Evolutionary conservation across 2,329 filamentous ascomycete species (phyloP), one percentile per base, ranked within the genome.

Genomic region (Aspergillus sp.): DNA sequence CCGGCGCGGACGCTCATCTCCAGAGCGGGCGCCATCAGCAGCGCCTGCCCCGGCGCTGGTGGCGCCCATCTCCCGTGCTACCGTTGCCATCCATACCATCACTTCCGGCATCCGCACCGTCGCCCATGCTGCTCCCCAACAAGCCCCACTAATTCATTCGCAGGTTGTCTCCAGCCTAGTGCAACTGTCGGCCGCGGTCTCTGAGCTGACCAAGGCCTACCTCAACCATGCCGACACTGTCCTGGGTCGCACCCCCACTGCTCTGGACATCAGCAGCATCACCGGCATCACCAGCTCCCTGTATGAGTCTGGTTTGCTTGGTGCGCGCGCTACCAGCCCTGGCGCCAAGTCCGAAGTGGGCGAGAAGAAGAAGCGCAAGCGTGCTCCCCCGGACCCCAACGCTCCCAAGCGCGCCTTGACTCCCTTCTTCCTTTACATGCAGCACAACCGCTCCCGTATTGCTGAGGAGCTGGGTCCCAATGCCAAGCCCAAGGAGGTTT

Each of bases 371-470:
- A 92, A 95, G 84, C 89, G 91, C 78, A 94, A 95, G 85, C 93
- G 93, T 83, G 87, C 89, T 63, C 88, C 87, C 45, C 88, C 91
- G 72, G 94, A 98, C 76, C 93, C 93, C 68, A 96, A 97, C 76
- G 93, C 93, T 6, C 94, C 94, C 62, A 98, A 97, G 86, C 88
- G 93, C 54, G 93, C 94, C 8, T 79, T 97, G 72, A 98, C 94
- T 5, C 92, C 94, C 2, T 97, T 96, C 82, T 97, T 98, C 82
- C 82, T 97, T 63, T 98, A 92, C 82, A 92, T 96, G 84, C 90
- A 96, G 76, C 89, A 90, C 65, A 92, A 92, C 65, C 90, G 95
- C 53, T 85, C 88, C 55, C 89, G 91, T 74, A 95, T 98, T 68
- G 89, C 91, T 59, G 84, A 82, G 36, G 92, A 96, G 69, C 84